A percentile compares a stretch with the other conserved stretches of the same genome.
phyloP scores from a whole-genome alignment of 169 alveolate genomes.

The Blepharisma undulans region DNA sequence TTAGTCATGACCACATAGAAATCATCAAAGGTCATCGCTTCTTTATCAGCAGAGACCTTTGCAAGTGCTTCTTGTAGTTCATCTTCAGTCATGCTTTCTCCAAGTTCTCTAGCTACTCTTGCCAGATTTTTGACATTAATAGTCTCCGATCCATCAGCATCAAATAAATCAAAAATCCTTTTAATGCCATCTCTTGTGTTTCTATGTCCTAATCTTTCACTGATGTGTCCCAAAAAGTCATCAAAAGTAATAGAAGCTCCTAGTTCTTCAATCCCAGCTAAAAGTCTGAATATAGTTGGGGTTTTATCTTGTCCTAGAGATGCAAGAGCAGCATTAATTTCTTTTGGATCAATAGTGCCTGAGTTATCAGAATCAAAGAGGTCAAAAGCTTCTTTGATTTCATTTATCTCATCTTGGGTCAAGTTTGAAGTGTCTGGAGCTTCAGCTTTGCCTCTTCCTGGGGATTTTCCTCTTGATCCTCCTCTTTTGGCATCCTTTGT shows the following conservation, averaged over 20 bases:
- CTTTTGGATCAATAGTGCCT: conserved; percentile 81
- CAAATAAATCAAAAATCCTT: conserved; percentile 95
- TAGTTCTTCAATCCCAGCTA: background rate
- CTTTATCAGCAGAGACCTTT: conserved; percentile 97
- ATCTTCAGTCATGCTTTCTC: conserved; percentile 97
- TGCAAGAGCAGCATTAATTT: background rate
- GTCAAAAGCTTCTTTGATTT: conserved; percentile 94
- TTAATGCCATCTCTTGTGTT: conserved; percentile 97
- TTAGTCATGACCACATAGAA: conserved; percentile 98
- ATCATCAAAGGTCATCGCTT: conserved; percentile 96
- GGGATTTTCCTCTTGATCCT: background rate
- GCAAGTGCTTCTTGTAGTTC: conserved; percentile 98
- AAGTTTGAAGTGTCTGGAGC: background rate
- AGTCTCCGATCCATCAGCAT: conserved; percentile 94
- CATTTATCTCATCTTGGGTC: conserved; percentile 92
- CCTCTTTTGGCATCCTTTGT: background rate
- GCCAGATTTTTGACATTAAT: conserved; percentile 91
- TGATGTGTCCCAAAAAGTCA: background rate
- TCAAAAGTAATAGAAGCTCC: background rate
- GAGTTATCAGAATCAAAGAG: conserved; percentile 95
- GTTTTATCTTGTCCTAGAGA: background rate
- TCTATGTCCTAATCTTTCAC: conserved; percentile 81
- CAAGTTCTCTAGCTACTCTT: conserved; percentile 97
- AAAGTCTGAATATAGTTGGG: background rate
- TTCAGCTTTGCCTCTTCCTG: background rate